Conservation (phyloP, 257 asterid genomes). For the Primulina eburnea region DNA sequence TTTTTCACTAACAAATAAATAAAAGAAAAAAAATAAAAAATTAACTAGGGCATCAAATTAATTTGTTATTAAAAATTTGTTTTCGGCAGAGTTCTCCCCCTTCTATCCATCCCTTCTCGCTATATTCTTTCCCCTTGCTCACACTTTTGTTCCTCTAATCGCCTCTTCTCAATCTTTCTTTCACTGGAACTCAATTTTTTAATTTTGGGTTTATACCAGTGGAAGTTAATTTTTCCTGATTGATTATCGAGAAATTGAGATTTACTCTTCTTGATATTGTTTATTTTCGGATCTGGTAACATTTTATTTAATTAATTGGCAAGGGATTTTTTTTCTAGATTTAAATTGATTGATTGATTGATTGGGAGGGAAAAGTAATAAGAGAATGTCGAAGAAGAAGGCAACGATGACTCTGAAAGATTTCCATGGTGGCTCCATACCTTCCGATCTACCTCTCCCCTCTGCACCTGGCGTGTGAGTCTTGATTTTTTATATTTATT, state of each 20-base stretch:
- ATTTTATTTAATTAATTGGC: not conserved
- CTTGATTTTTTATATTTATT: not conserved
- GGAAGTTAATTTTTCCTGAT: not conserved
- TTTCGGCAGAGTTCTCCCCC: not conserved
- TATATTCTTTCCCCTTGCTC: not conserved
- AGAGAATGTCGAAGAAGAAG: conserved; percentile 81
- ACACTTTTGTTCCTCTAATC: not conserved
- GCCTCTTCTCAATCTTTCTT: not conserved
- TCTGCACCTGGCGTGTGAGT: conserved; percentile 97
- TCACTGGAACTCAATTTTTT: not conserved
- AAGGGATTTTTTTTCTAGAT: not conserved
- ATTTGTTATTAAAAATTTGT: too few species aligned
- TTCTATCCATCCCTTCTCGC: not conserved
- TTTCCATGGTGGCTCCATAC: conserved; percentile 95
- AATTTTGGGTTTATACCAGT: not conserved
- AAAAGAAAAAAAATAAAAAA: too few species aligned
- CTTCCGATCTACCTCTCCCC: conserved; percentile 91
- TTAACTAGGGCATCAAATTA: not conserved
- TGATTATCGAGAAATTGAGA: not conserved
- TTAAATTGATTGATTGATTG: not conserved
- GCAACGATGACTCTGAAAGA: conserved; percentile 93
- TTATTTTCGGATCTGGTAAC: too few species aligned
- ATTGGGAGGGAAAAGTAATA: conserved; percentile 22
- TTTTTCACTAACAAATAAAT: too few species aligned
- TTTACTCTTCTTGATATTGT: not conserved